Evolutionary conservation across 2,329 filamentous ascomycete genomes (phyloP), one percentile per base, ranked within the genome.

Genomic region (Phoma sp.): DNA sequence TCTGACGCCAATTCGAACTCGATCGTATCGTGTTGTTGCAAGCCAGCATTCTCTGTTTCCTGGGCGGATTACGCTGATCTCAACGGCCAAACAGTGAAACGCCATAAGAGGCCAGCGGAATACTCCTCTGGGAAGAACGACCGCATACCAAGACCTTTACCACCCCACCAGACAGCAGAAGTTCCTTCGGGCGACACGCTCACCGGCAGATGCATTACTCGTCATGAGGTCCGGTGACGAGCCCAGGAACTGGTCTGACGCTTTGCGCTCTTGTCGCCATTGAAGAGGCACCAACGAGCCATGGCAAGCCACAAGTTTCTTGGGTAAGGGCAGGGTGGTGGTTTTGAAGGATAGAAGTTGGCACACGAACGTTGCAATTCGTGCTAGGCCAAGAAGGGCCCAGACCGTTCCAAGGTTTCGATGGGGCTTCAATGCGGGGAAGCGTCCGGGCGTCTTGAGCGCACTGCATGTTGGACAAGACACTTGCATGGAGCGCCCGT

Each of bases 231-330:
- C 57, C 39, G 52, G 42, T 60, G 60, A 58, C 53, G 37, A 46
- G 48, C 52, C 47, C 51, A 52, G 49, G 49, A 43, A 52, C 39
- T 18, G 42, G 52, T 22, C 38, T 48, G 53, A 55, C 47, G 55
- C 47, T 55, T 54, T 41, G 50, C 42, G 40, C 55, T 61, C 61
- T 64, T 65, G 60, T 66, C 56, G 47, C 45, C 50, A 52, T 41
- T 49, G 49, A 60, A 58, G 50, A 57, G 53, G 42, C 52, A 52
- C 41, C 37, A 50, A 35, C 42, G 47, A 51, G 50, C 25, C 60
- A 65, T 66, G 63, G 65, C 65, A 67, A 61, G 63, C 60, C 60
- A 62, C 63, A 58, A 59, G 53, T 50, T 49, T 41, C 60, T 62
- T 65, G 60, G 61, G 53, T 48, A 47, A 37, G 57, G 41, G 52